A percentile compares a stretch with the other conserved stretches of the same genome.
phyloP scores from a whole-genome alignment of 345 rosid species.

The Populus pruinosa region DNA sequence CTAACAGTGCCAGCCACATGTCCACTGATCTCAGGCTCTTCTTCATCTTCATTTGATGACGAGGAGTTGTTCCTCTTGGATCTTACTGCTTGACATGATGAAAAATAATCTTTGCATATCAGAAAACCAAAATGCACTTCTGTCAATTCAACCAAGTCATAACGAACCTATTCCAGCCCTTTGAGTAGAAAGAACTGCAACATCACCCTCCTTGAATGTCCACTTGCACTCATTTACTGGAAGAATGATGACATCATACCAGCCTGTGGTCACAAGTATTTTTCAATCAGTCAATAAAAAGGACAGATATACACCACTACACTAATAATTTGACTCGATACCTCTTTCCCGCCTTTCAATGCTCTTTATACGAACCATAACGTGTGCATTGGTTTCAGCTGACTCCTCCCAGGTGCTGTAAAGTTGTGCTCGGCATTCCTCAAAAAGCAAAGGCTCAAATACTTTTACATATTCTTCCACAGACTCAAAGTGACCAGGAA shows the following conservation, averaged over 20 bases:
- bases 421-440: constrained; percentile 98
- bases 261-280: constrained; percentile 49
- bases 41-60: constrained; percentile 46
- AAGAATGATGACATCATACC: constrained; percentile 87
- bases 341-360: constrained; percentile 98
- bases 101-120: neutral
- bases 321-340: constrained; percentile 23
- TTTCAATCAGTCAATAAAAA: constrained; percentile 25
- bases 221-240: constrained; percentile 80
- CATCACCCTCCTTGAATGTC: constrained; percentile 98
- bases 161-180: constrained; percentile 73
- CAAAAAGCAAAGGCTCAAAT: constrained; percentile 97
- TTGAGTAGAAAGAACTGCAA: constrained; percentile 81
- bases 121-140: neutral
- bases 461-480: constrained; percentile 86
- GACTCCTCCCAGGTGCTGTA: constrained; percentile 93
- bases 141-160: neutral
- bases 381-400: constrained; percentile 66
- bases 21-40: constrained; percentile 65
- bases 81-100: constrained; percentile 43
- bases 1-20: constrained; percentile 95
- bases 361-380: constrained; percentile 72
- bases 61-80: constrained; percentile 43
- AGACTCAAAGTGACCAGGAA: constrained; percentile 90
- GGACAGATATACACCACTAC: neutral